phyloP scores from a whole-genome alignment of 176 grass and related monocot genomes.

The Thalia dealbata region DNA sequence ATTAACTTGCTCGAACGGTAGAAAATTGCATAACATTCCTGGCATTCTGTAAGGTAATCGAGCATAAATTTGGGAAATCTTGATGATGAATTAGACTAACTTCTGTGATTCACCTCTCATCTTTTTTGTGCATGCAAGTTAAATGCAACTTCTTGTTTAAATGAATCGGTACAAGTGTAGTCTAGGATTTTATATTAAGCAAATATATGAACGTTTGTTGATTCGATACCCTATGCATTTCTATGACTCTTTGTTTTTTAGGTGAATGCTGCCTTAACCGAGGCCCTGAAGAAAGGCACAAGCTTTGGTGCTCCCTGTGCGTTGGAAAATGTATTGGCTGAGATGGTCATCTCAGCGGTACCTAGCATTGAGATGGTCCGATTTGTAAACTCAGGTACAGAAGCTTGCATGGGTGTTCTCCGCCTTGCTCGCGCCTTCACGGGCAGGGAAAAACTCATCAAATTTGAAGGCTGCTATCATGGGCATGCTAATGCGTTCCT shows the following conservation, averaged over 20 bases:
- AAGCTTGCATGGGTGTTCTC: conserved; percentile 98
- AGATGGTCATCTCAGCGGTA: conserved; percentile 91
- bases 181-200: background rate
- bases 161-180: background rate
- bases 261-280: conserved; percentile 80
- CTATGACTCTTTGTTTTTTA: conserved; percentile 5
- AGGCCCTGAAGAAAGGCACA: conserved; percentile 96
- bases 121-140: background rate
- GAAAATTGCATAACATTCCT: background rate
- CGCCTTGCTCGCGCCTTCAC: conserved; percentile 95
- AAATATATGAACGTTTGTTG: background rate
- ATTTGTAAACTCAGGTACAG: conserved; percentile 96
- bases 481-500: conserved; percentile 94
- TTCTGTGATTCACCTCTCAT: background rate
- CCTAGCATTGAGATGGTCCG: conserved; percentile 94
- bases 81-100: background rate
- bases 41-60: background rate
- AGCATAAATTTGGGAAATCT: background rate
- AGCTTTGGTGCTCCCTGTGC: conserved; percentile 95
- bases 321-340: conserved; percentile 77
- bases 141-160: background rate
- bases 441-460: conserved; percentile 68
- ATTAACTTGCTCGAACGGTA: background rate
- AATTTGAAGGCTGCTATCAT: conserved; percentile 98
- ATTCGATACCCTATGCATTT: background rate